Conservation (phyloP, 148 eudicot genomes). For the Rhododendron williamsianum region DNA sequence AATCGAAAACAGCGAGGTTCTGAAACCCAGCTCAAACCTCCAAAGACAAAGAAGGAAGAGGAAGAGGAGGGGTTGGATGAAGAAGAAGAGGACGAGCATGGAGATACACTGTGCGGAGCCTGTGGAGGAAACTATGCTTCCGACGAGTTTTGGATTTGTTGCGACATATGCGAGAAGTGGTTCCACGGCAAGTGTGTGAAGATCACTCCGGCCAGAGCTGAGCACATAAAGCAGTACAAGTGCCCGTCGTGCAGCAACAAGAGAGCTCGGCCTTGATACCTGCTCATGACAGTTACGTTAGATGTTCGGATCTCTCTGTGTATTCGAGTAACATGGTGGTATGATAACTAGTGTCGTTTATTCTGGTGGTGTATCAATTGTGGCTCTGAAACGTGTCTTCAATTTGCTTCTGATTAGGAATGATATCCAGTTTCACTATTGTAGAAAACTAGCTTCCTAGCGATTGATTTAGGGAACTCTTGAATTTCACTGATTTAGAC, state of each 20-base stretch:
- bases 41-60: conserved; percentile 17
- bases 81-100: conserved; percentile 54
- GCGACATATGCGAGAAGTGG: conserved; percentile 62
- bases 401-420: neutral
- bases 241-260: conserved; percentile 54
- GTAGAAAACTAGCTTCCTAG: neutral
- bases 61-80: conserved; percentile 33
- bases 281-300: neutral
- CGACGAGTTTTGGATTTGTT: conserved; percentile 61
- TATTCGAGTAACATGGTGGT: neutral
- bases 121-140: conserved; percentile 53
- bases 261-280: conserved; percentile 38
- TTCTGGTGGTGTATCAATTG: neutral
- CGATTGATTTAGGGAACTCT: neutral
- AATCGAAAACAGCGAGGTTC: conserved; percentile 14
- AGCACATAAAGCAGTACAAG: conserved; percentile 61
- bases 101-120: conserved; percentile 51
- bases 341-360: neutral
- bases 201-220: conserved; percentile 60
- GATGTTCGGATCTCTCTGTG: neutral
- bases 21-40: conserved; percentile 13
- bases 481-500: neutral
- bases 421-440: neutral
- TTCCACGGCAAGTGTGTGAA: conserved; percentile 63
- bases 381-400: neutral